Conservation (phyloP, 129 eudicot species). For the Pseudognaphalium luteoalbum region DNA sequence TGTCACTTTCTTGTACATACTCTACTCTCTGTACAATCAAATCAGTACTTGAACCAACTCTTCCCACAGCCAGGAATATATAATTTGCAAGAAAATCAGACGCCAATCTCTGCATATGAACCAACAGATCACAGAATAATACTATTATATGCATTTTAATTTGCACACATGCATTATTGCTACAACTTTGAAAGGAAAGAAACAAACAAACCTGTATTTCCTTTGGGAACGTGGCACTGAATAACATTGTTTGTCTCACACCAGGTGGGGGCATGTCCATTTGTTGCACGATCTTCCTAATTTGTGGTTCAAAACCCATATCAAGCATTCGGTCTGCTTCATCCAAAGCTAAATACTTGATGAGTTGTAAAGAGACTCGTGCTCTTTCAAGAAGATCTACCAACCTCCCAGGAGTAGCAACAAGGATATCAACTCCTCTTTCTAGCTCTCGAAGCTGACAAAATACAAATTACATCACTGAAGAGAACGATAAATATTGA, state of each 20-base stretch:
- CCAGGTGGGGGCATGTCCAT: conserved; percentile 99
- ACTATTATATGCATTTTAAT: not conserved
- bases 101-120: conserved; percentile 71
- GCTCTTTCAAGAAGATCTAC: conserved; percentile 95
- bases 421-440: conserved; percentile 95
- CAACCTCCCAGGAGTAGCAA: conserved; percentile 94
- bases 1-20: conserved; percentile 78
- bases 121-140: not conserved
- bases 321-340: conserved; percentile 96
- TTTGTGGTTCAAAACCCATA: conserved; percentile 93
- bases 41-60: conserved; percentile 95
- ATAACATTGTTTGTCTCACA: conserved; percentile 86
- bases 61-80: conserved; percentile 85
- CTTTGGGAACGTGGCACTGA: conserved; percentile 95
- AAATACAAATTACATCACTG: conserved; percentile 13
- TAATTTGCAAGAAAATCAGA: conserved; percentile 75
- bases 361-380: conserved; percentile 74
- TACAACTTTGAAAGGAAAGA: not conserved
- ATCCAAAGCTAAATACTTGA: conserved; percentile 81
- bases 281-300: conserved; percentile 89
- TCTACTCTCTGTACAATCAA: conserved; percentile 86
- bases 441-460: conserved; percentile 90
- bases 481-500: not conserved
- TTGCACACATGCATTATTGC: not conserved
- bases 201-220: conserved; percentile 73